Base-by-base conservation (phyloP, 208 protist species). In the Crithidia fasciculata region DNA sequence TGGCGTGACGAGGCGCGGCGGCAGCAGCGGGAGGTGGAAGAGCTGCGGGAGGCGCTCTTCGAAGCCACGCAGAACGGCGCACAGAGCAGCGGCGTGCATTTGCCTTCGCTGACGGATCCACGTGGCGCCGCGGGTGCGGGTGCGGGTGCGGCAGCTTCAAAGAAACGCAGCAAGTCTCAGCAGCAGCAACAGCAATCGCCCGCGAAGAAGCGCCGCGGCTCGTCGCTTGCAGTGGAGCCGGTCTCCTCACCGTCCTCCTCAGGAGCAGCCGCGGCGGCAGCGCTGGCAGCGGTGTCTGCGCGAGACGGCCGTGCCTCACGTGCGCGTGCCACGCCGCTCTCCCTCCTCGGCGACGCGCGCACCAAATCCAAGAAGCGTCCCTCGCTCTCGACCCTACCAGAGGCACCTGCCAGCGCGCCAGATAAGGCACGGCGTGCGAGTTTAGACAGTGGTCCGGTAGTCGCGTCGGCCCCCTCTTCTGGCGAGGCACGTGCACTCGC, bases 31-130 rank as follows among this genome's bases (percentile, higher is more conserved):
- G 58, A 76, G 60, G 45, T 68, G 16, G 64, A 65, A 37, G 52
- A 53, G n/a, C 70, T 80, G 8, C 64, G 66, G 40, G 15, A 71
- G 15, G 69, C 68, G 4, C 67, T 79, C 16, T 59, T 69, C 19
- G 64, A 59, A 16, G 49, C 64, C 3, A 69, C 64, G 49, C 64
- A 69, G n/a, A 59, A 59, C 52, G 64, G 64, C 7, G 13, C 37
- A 28, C 28, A 28, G 8, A 43, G 19, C 18, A 12, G 44, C 10
- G 13, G 36, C 4, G 36, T 56, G 47, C 49, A 68, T 4, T 36
- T 68, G 45, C 62, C 49, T 2, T 57, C 62, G 44, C 62, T 68
- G 37, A 55, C 7, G 5, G 19, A 28, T 28, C 28, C 28, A 28
- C 28, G 28, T 28, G 28, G 28, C 28, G 28, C 28, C 28, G n/a